Conservation (phyloP, 805 yeast species). For the Maudiozyma barnettii region DNA sequence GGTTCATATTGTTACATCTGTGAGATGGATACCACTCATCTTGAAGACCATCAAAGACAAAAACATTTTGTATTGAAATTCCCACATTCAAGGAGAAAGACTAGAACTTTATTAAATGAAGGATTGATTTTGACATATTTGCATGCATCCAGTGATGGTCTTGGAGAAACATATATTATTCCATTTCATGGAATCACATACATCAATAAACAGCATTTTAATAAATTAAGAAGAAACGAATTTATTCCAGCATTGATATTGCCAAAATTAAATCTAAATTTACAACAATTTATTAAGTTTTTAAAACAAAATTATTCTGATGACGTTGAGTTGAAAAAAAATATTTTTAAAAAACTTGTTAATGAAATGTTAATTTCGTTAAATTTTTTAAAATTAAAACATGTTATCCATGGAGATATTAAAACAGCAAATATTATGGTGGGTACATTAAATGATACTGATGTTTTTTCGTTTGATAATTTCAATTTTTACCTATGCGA, state of each 20-base stretch:
- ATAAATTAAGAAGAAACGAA: conserved; percentile 3
- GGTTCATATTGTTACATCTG: conserved; percentile 13
- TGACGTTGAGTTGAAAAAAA: background rate
- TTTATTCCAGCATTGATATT: conserved; percentile 11
- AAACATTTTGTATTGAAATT: conserved; percentile 9
- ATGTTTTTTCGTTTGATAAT: background rate
- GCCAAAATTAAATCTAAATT: conserved; percentile 7
- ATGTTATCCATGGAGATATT: conserved; percentile 16
- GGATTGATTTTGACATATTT: conserved; percentile 7
- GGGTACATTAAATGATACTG: background rate
- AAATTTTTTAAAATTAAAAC: conserved; percentile 4
- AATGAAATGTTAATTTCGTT: conserved; percentile 7
- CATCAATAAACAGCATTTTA: conserved; percentile 3
- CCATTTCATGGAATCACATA: conserved; percentile 4
- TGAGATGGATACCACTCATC: background rate
- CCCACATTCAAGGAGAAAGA: conserved; percentile 9
- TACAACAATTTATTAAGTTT: conserved; percentile 7
- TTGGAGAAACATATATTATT: background rate
- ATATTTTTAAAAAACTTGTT: conserved; percentile 9
- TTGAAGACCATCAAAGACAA: background rate
- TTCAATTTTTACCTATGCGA: conserved; percentile 12
- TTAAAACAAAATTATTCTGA: background rate
- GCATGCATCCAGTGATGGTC: background rate
- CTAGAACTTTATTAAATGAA: conserved; percentile 9
- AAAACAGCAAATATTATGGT: conserved; percentile 16